Percentiles rank a stretch among this genome's conserved stretches.
These are phyloP conservation scores for Lactarius sp. DNA, from an alignment of 768 basidiomycete species.

Conservation along the genomic window DNA sequence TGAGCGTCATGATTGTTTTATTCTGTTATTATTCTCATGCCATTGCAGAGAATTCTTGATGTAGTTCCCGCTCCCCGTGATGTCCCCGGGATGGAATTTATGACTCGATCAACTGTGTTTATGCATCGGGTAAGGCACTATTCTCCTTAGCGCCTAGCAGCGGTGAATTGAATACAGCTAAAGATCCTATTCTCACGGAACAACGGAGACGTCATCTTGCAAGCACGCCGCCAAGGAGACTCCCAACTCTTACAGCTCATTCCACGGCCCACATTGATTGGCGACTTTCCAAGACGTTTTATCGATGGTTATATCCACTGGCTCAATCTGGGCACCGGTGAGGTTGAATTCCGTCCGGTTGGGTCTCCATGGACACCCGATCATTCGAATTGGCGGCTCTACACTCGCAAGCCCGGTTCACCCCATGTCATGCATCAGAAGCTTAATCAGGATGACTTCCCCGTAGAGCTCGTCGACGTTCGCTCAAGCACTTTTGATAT, in stretches of 20 bases:
- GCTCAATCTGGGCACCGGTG: not conserved
- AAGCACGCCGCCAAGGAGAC: not conserved
- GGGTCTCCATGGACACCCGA: slow-evolving; percentile 30
- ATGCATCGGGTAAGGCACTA: not conserved
- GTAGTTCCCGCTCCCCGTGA: not conserved
- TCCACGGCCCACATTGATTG: slow-evolving; percentile 30
- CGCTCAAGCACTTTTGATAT: not conserved
- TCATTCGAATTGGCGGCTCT: slow-evolving; percentile 30
- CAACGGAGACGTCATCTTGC: not conserved
- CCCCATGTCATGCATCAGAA: not conserved
- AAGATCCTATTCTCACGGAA: not conserved
- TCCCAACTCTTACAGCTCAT: slow-evolving; percentile 29
- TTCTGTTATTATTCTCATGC: not conserved
- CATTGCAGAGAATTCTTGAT: not conserved
- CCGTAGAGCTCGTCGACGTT: slow-evolving; percentile 1
- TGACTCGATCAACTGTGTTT: not conserved
- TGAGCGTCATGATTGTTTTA: not conserved
- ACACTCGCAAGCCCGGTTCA: not conserved
- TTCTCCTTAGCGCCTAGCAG: not conserved
- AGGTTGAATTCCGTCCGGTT: slow-evolving; percentile 33
- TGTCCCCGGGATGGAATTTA: slow-evolving; percentile 5
- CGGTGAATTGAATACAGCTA: not conserved
- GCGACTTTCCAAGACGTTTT: slow-evolving; percentile 32
- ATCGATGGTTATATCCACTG: not conserved
- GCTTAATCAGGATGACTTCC: not conserved